Percentiles rank a stretch among this genome's conserved stretches.
Conservation (phyloP, 176 grass and related monocot species). For the Musa schizocarpa region DNA sequence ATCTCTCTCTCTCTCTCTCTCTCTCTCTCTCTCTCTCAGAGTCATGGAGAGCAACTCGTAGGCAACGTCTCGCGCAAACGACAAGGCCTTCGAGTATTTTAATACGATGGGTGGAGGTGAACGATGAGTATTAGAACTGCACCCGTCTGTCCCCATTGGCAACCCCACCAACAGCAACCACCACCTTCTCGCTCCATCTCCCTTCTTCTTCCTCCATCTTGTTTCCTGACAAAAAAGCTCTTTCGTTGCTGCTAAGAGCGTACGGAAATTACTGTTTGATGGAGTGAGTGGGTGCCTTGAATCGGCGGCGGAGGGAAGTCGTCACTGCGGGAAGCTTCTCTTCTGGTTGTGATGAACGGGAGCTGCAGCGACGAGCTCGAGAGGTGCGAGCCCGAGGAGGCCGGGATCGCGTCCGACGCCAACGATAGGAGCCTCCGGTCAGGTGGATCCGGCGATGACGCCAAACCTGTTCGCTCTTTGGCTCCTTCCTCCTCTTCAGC, state of each 20-base stretch:
- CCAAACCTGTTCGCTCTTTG: constrained; percentile 7
- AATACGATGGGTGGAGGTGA: not conserved
- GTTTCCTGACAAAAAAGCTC: not conserved
- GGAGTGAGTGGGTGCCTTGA: too few relatives aligned
- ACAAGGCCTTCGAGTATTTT: constrained; percentile 1
- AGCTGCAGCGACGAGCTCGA: constrained; percentile 51
- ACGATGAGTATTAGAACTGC: constrained; percentile 1
- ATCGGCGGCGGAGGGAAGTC: too few relatives aligned
- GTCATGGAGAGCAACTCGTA: constrained; percentile 4
- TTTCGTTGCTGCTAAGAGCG: too few relatives aligned
- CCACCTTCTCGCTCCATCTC: not conserved
- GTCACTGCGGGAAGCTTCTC: too few relatives aligned
- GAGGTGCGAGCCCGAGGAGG: constrained; percentile 59
- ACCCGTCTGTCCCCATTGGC: constrained; percentile 44
- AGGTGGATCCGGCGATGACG: constrained; percentile 18
- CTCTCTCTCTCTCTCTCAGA: not conserved
- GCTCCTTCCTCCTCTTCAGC: not conserved
- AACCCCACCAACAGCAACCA: not conserved
- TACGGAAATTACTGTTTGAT: too few relatives aligned
- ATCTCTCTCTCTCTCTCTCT: constrained; percentile 3
- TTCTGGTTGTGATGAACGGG: constrained; percentile 27
- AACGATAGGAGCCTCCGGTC: not conserved
- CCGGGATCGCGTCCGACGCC: constrained; percentile 15
- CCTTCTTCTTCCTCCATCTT: too few relatives aligned
- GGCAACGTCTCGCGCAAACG: not conserved